These are phyloP conservation scores for Botrytis pseudocinerea DNA, from an alignment of 2,329 filamentous ascomycete species.

Conservation along the genomic window DNA sequence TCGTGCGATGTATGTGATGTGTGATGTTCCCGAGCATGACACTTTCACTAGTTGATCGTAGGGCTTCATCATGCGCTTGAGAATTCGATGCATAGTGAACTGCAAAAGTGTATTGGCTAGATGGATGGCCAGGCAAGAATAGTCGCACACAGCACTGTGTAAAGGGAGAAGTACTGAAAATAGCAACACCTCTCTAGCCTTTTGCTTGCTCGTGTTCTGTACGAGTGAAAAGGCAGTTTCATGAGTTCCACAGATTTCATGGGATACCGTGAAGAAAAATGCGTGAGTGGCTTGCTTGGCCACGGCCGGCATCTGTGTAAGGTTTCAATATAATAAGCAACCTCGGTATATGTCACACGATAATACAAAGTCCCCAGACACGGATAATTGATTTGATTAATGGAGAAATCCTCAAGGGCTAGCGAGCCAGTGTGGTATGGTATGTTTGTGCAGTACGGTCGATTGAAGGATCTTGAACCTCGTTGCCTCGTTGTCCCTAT, in stretches of 20 bases:
- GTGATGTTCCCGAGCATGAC: background rate
- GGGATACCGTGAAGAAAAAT: background rate
- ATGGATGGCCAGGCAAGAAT: background rate
- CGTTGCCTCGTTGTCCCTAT: background rate
- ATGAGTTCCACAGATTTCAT: background rate
- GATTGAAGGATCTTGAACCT: background rate
- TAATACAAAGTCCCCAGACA: background rate
- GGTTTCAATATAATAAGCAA: background rate
- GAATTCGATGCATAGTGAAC: background rate
- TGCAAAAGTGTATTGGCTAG: background rate
- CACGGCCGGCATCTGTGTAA: background rate
- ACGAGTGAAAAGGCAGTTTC: background rate
- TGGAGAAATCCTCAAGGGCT: background rate
- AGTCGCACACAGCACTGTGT: background rate
- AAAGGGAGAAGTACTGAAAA: background rate
- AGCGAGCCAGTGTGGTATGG: background rate
- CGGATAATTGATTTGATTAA: background rate
- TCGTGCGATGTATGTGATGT: constrained; percentile 1
- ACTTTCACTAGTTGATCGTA: background rate
- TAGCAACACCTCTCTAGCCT: background rate
- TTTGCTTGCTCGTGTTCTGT: background rate
- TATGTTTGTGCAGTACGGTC: background rate
- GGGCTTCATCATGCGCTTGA: background rate
- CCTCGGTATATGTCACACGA: background rate
- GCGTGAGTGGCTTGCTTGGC: constrained; percentile 9